phyloP scores from a whole-genome alignment of 208 protist species.

The Porcisia hertigi region DNA sequence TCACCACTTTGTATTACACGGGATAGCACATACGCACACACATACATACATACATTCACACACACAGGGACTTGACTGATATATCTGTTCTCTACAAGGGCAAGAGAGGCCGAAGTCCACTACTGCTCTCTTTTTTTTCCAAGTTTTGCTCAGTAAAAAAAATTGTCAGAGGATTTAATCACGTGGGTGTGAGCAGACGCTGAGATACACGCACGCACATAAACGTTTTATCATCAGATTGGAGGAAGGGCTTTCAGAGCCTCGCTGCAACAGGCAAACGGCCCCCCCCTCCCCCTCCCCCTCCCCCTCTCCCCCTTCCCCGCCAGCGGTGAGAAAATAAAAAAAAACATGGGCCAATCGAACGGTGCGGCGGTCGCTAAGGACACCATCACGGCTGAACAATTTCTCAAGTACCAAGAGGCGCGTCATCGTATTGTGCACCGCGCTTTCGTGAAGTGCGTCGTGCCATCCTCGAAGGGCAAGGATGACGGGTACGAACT shows the following conservation, averaged over 20 bases:
- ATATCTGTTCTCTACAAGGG: background rate
- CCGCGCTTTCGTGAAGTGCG: constrained; percentile 78
- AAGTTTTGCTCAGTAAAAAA: no score
- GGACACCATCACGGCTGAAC: constrained; percentile 76
- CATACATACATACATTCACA: background rate
- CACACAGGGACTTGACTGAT: background rate
- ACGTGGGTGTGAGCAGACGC: background rate
- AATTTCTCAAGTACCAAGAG: constrained; percentile 68
- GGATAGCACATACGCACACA: background rate
- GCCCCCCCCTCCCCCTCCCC: background rate
- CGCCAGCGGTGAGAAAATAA: background rate
- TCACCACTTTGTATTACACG: background rate
- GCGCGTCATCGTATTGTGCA: constrained; percentile 61
- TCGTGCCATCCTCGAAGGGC: constrained; percentile 51
- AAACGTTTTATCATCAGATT: background rate
- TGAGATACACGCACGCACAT: background rate
- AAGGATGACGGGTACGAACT: constrained; percentile 53
- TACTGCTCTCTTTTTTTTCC: background rate
- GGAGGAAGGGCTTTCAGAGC: background rate
- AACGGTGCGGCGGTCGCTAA: constrained; percentile 45
- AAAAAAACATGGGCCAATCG: constrained; percentile 66
- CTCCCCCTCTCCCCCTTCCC: no score
- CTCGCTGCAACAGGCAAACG: background rate
- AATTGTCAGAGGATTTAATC: no score
- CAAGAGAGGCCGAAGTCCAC: background rate